Evolutionary conservation across 257 asterid genomes (phyloP).

Genomic region (Nicotiana undulata): DNA sequence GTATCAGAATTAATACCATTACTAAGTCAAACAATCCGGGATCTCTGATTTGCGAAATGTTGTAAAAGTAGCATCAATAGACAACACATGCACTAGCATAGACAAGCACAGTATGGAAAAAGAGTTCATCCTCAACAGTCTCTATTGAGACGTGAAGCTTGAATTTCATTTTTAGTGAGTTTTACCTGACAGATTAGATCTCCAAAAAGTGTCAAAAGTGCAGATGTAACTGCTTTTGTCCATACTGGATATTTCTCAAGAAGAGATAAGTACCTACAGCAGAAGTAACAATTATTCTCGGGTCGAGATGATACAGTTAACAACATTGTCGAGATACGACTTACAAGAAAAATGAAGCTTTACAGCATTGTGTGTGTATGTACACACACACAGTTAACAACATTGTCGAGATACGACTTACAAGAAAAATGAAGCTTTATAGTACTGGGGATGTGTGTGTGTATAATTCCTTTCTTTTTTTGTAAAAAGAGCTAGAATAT

Average conservation of each 20-base stretch:
- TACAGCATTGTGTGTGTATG: neutral
- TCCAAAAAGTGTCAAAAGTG: constrained; percentile 64
- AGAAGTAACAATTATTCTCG: constrained; percentile 7
- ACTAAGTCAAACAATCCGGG: neutral
- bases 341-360: neutral
- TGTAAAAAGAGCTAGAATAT: neutral
- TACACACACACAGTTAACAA: neutral
- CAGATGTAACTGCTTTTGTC: constrained; percentile 82
- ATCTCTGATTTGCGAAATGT: neutral
- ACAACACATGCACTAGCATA: neutral
- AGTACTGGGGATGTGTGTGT: neutral
- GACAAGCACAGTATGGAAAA: neutral
- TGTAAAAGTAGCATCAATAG: neutral
- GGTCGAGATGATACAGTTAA: neutral
- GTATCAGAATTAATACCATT: neutral
- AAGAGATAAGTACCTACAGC: constrained; percentile 76
- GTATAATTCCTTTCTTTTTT: neutral
- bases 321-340: neutral
- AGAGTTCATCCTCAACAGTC: neutral
- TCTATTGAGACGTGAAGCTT: neutral
- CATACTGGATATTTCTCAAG: constrained; percentile 76
- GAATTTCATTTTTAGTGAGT: constrained; percentile 10
- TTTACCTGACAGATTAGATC: constrained; percentile 87
- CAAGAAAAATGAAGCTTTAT: neutral
- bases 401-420: neutral